These are phyloP conservation scores for Sonneratia alba DNA, from an alignment of 345 rosid genomes.

Conservation along the genomic window DNA sequence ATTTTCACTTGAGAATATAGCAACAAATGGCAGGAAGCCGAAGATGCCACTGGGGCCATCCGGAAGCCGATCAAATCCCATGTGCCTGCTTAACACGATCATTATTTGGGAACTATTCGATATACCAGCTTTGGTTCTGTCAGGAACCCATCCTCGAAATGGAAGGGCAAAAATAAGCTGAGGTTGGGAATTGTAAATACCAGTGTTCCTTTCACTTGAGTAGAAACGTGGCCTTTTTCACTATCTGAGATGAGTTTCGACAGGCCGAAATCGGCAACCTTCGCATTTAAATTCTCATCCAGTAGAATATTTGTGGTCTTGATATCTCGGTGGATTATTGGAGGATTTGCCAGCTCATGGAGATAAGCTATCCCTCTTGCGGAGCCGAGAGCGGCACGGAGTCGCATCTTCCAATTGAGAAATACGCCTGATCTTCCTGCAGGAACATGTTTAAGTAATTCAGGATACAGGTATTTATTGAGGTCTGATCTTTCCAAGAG, in stretches of 20 bases:
- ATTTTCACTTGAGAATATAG: not conserved
- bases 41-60: too few relatives aligned
- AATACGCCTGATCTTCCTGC: constrained; percentile 54
- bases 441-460: not conserved
- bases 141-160: too few relatives aligned
- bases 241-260: constrained; percentile 86
- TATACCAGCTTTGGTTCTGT: too few relatives aligned
- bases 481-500: not conserved
- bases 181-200: constrained; percentile 21
- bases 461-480: too few relatives aligned
- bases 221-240: constrained; percentile 85
- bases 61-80: too few relatives aligned
- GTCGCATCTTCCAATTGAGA: constrained; percentile 85
- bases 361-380: constrained; percentile 88
- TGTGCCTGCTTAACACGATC: too few relatives aligned
- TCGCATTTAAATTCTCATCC: constrained; percentile 80
- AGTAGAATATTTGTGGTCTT: constrained; percentile 81
- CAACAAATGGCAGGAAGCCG: too few relatives aligned
- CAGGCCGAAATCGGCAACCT: constrained; percentile 94
- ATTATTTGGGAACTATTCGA: too few relatives aligned
- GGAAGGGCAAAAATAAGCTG: not conserved
- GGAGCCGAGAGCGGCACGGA: constrained; percentile 76
- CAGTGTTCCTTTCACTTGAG: constrained; percentile 98
- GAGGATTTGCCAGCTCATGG: constrained; percentile 93
- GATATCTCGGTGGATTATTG: constrained; percentile 90